A percentile compares a stretch with the other conserved stretches of the same genome.
These are phyloP conservation scores for Letharia lupina DNA, from an alignment of 495 filamentous ascomycete species.

Conservation along the genomic window DNA sequence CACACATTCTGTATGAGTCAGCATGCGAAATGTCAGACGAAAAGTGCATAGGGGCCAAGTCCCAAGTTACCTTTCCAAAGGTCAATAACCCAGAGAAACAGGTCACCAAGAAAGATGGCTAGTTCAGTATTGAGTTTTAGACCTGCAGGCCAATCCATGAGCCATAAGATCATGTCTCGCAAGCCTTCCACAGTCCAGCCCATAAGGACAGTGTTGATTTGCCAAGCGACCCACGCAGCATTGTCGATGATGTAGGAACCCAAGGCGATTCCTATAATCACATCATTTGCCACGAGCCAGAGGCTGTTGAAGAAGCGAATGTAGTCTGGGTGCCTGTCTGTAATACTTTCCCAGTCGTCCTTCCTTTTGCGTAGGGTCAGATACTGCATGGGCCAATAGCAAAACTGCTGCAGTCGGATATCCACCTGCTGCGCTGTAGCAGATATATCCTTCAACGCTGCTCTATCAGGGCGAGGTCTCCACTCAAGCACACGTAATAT, in stretches of 20 bases:
- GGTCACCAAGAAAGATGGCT: slow-evolving; percentile 81
- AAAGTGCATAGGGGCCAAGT: not conserved
- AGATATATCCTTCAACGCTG: slow-evolving; percentile 89
- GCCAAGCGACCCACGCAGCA: slow-evolving; percentile 70
- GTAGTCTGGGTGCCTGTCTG: slow-evolving; percentile 92
- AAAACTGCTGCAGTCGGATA: slow-evolving; percentile 95
- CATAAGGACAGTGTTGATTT: slow-evolving; percentile 68
- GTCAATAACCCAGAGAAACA: slow-evolving; percentile 97
- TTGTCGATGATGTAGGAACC: slow-evolving; percentile 98
- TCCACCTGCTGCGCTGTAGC: slow-evolving; percentile 98
- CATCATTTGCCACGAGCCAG: slow-evolving; percentile 97
- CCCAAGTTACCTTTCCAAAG: slow-evolving; percentile 70
- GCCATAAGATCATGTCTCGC: slow-evolving; percentile 83
- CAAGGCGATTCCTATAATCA: slow-evolving; percentile 94
- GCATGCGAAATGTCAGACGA: slow-evolving; percentile 5
- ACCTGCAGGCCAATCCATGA: slow-evolving; percentile 97
- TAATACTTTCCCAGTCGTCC: slow-evolving; percentile 91
- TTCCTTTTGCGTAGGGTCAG: slow-evolving; percentile 79
- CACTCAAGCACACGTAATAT: slow-evolving; percentile 78
- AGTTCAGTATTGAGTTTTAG: slow-evolving; percentile 95
- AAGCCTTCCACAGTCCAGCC: slow-evolving; percentile 85
- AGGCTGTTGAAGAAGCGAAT: slow-evolving; percentile 98
- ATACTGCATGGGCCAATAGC: slow-evolving; percentile 98
- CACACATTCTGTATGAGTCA: slow-evolving; percentile 54
- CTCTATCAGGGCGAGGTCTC: slow-evolving; percentile 68